A percentile compares a stretch with the other conserved stretches of the same genome.
Conservation (phyloP, 2,329 filamentous ascomycete genomes). For the Colletotrichum sp. region DNA sequence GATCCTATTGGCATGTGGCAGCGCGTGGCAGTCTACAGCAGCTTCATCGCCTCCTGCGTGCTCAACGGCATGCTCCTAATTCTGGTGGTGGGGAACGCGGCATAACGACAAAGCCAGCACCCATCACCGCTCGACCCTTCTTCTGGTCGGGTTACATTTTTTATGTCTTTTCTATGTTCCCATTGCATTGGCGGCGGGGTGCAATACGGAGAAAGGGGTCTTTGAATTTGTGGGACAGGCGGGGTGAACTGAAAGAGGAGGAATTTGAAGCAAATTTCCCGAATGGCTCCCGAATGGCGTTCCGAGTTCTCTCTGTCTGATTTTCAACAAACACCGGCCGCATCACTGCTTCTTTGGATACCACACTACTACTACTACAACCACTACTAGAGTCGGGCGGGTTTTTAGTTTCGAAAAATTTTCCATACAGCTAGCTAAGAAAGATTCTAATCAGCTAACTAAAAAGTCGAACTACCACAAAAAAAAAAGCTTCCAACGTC, state of each 20-base stretch:
- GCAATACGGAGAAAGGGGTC: neutral
- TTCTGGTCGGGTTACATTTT: neutral
- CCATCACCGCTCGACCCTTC: neutral
- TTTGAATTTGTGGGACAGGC: constrained; percentile 3
- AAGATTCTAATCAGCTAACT: neutral
- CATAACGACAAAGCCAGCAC: constrained; percentile 25
- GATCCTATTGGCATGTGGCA: constrained; percentile 47
- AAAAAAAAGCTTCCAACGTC: neutral
- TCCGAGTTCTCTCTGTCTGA: neutral
- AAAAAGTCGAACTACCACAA: neutral
- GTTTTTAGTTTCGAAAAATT: neutral
- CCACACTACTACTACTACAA: neutral
- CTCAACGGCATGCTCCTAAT: constrained; percentile 49
- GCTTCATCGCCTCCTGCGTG: constrained; percentile 41
- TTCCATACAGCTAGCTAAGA: neutral
- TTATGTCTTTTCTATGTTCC: neutral
- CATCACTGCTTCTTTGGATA: constrained; percentile 8
- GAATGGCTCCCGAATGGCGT: neutral
- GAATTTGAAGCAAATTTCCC: constrained; percentile 4
- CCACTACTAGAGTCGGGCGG: neutral
- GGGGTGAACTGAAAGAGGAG: neutral
- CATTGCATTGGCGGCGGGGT: neutral
- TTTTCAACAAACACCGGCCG: neutral
- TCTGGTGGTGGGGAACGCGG: constrained; percentile 42
- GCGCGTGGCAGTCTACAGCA: constrained; percentile 42